Evolutionary conservation across 805 yeast species (phyloP).

Genomic region (Yamadazyma paraphyllophila): DNA sequence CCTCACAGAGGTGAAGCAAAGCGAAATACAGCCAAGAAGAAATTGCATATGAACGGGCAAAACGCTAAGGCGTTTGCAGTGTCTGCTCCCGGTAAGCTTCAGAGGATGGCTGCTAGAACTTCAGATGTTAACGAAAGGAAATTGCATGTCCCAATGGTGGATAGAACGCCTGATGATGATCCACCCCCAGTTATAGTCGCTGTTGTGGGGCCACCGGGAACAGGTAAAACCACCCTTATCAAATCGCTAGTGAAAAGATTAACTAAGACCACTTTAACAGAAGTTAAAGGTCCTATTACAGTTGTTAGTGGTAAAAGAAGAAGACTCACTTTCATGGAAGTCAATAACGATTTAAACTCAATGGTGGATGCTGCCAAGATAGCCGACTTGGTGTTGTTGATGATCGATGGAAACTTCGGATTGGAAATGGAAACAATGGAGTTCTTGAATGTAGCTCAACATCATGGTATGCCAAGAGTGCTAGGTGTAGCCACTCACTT

Average conservation of each 20-base stretch:
- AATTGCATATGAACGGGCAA: constrained; percentile 80
- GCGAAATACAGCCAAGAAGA: constrained; percentile 69
- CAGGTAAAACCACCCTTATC: constrained; percentile 93
- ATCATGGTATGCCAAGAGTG: constrained; percentile 98
- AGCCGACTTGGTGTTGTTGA: constrained; percentile 83
- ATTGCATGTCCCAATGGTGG: constrained; percentile 96
- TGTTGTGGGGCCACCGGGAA: constrained; percentile 98
- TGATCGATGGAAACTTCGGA: constrained; percentile 97
- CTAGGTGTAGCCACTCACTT: constrained; percentile 94
- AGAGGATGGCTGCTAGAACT: constrained; percentile 77
- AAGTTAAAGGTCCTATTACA: constrained; percentile 93
- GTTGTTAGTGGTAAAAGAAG: constrained; percentile 94
- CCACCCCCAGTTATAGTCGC: constrained; percentile 97
- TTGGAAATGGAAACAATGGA: constrained; percentile 99
- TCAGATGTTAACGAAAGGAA: constrained; percentile 81
- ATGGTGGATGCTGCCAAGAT: constrained; percentile 96
- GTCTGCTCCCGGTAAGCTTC: constrained; percentile 74
- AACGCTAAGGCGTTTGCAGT: constrained; percentile 46
- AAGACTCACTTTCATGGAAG: constrained; percentile 89
- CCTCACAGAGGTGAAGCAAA: constrained; percentile 64
- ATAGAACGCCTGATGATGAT: constrained; percentile 94
- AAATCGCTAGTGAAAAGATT: constrained; percentile 83
- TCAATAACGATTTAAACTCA: constrained; percentile 86
- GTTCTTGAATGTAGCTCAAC: constrained; percentile 91
- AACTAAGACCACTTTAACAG: constrained; percentile 81